These are phyloP conservation scores for Scutellaria galericulata DNA, from an alignment of 257 asterid genomes.

Conservation along the genomic window DNA sequence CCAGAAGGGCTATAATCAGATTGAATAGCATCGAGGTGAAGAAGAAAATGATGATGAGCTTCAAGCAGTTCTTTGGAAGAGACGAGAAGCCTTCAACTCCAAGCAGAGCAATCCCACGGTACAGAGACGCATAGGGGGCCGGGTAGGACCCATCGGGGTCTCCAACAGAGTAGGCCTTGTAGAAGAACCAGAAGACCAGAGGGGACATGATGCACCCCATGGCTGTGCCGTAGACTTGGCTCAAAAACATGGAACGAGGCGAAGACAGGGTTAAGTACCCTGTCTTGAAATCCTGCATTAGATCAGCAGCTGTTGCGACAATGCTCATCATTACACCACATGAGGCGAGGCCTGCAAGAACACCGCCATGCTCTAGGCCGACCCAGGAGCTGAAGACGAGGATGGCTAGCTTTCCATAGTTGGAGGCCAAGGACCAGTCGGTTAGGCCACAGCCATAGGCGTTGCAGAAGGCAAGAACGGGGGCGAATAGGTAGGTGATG, in stretches of 20 bases:
- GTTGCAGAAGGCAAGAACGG: conserved; percentile 69
- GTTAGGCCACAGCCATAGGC: conserved; percentile 79
- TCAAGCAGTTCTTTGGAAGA: conserved; percentile 66
- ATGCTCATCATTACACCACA: conserved; percentile 81
- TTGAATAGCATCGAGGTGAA: conserved; percentile 42
- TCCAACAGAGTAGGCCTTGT: conserved; percentile 54
- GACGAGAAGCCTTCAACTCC: conserved; percentile 67
- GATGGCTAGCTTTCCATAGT: conserved; percentile 70
- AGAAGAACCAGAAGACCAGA: conserved; percentile 65
- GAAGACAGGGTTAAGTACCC: conserved; percentile 70
- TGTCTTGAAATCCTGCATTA: conserved; percentile 76
- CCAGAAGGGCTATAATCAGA: conserved; percentile 28
- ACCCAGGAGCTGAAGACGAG: conserved; percentile 70
- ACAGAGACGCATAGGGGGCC: conserved; percentile 56
- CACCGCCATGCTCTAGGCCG: conserved; percentile 58
- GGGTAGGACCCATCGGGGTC: conserved; percentile 57
- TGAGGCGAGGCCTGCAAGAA: conserved; percentile 68
- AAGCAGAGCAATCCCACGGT: conserved; percentile 62
- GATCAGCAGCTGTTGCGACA: conserved; percentile 65
- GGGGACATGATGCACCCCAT: conserved; percentile 61
- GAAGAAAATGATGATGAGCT: conserved; percentile 47
- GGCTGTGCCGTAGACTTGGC: conserved; percentile 65
- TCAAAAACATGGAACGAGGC: conserved; percentile 65
- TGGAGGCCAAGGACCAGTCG: conserved; percentile 77
- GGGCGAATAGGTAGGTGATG: conserved; percentile 56